These are phyloP conservation scores for Chrysoporthe cubensis DNA, from an alignment of 2,329 filamentous ascomycete genomes.

Conservation along the genomic window DNA sequence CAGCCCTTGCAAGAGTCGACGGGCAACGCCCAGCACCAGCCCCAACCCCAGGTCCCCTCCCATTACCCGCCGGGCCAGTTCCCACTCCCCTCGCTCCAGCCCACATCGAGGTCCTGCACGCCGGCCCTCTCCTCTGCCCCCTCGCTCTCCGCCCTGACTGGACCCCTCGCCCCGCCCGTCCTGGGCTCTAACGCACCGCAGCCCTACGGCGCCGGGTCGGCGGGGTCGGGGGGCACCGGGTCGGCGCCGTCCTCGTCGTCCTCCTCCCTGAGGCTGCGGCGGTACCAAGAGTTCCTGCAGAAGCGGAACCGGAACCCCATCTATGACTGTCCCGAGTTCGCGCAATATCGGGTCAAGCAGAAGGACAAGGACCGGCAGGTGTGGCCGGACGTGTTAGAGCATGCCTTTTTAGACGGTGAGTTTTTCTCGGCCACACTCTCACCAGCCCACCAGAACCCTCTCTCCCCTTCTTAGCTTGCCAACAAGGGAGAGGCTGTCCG, in stretches of 20 bases:
- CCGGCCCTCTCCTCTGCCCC: conserved; percentile 41
- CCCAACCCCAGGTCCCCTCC: conserved; percentile 32
- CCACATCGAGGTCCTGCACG: conserved; percentile 25
- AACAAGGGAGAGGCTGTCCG: neutral
- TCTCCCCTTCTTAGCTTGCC: neutral
- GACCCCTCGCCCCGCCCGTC: conserved; percentile 36
- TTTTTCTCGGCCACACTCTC: conserved; percentile 6
- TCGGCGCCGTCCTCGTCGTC: conserved; percentile 2
- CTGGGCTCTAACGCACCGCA: conserved; percentile 6
- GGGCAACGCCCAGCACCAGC: conserved; percentile 51
- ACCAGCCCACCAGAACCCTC: neutral
- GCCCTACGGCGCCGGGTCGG: conserved; percentile 37
- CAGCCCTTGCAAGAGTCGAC: conserved; percentile 57
- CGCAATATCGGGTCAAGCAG: conserved; percentile 68
- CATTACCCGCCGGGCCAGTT: conserved; percentile 30
- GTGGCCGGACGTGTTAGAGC: conserved; percentile 66
- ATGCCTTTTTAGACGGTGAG: conserved; percentile 70
- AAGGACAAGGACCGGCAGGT: conserved; percentile 65
- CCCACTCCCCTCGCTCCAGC: conserved; percentile 22
- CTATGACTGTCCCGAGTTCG: conserved; percentile 65
- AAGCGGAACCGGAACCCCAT: conserved; percentile 57
- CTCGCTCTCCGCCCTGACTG: conserved; percentile 38
- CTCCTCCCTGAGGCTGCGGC: conserved; percentile 34
- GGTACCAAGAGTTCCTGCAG: conserved; percentile 37
- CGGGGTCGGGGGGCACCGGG: neutral